Base-by-base conservation (phyloP, 2,329 filamentous ascomycete genomes). In the Colletotrichum lini region DNA sequence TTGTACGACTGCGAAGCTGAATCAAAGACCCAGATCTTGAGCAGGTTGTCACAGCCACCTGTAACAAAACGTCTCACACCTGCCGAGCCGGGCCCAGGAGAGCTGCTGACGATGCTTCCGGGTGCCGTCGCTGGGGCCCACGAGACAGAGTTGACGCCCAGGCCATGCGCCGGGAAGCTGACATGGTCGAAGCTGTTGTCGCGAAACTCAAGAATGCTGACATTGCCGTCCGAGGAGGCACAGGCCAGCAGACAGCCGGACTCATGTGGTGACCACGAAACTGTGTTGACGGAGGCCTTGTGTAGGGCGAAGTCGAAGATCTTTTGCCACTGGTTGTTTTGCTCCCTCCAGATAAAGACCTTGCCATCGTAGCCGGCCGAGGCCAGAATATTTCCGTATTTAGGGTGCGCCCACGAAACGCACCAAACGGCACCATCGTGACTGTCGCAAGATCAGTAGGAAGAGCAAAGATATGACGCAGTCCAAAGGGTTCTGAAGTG, bases 361-460 rank as follows among this genome's bases (percentile, higher is more conserved):
- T 98, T 98, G 83, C 96, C 96, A 83, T 99, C 96, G 85, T 98
- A 99, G 75, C 94, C 94, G 62, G 95, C 94, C 73, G 94, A 97
- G 67, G 96, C 96, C 72, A 99, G 92, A 80, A 99, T 98, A 82
- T 96, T 98, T 85, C 96, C 96, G 83, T 97, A 98, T 82, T 99
- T 98, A 74, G 96, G 96, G 80, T 99, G 96, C 59, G 96, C 95
- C 96, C 96, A 99, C 77, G 95, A 93, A 70, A 98, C 94, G 81
- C 94, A 97, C 96, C 96, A 99, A 70, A 99, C 96, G 45, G 96
- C 95, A 74, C 96, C 96, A 83, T 99, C 96, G 81, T 99, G 96
- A 75, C 96, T 97, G 78, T 72, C 23, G 13, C 26, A 42, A 9
- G 16, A 26, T 72, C 44, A 72, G 64, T 44, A 18, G 40, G 23